Evolutionary conservation across 2,329 filamentous ascomycete genomes (phyloP), one percentile per base, ranked within the genome.

Genomic region (Aspergillus ochraceoroseus): DNA sequence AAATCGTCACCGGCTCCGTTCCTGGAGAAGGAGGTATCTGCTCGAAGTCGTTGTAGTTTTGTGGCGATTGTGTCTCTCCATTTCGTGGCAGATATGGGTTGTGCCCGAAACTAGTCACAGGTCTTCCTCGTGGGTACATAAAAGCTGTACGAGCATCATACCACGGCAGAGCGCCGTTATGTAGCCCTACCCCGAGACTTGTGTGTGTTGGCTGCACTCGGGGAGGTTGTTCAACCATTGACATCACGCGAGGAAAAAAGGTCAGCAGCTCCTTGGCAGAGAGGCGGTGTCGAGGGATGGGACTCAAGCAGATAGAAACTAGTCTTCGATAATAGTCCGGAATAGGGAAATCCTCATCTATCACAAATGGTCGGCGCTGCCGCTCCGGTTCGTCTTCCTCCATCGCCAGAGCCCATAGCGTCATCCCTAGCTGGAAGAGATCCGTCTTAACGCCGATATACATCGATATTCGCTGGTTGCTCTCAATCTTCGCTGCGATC

Each of bases 381-480:
- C 78, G 74, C 61, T 96, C 92, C 1, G 92, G 92, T 56, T 96
- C 90, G 56, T 96, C 90, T 41, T 89, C 79, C 51, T 90, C 79
- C 58, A 83, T 84, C 1, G 87, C 90, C 31, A 98, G 70, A 14
- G 87, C 87, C 87, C 90, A 98, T 2, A 98, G 70, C 2, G 95
- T 88, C 92, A 98, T 98, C 4, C 92, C 92, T 4, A 96, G 75
- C 65, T 98, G 92, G 57, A 85, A 98, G 1, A 98, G 72, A 65
- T 98, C 92, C 0, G 90, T 95, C 66, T 98, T 98, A 60, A 95
- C 88, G 8, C 92, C 90, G 59, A 98, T 96, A 58, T 94, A 95
- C 83, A 96, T 95, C 31, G 86, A 85, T 38, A 98, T 89, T 19
- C 87, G 79, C 63, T 95, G 89, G 43, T 85, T 86, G 63, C 82